Evolutionary conservation across 2,329 filamentous ascomycete species (phyloP).

Genomic region (Talaromyces sp.): DNA sequence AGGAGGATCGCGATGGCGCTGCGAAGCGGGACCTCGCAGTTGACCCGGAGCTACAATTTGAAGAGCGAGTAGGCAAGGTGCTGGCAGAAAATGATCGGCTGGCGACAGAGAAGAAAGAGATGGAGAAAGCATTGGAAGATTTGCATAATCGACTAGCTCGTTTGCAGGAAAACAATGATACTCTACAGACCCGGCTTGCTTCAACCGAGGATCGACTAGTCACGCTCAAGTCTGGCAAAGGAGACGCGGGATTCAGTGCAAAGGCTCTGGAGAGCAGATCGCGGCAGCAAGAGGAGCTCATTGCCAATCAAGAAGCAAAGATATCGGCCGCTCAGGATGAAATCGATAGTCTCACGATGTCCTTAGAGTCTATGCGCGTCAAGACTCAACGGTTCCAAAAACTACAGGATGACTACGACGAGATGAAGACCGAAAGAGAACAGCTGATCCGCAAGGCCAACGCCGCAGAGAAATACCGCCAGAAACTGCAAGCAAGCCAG

Average conservation of each 20-base stretch:
- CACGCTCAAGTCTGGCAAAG: constrained; percentile 50
- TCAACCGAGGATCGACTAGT: constrained; percentile 51
- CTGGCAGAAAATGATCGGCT: constrained; percentile 59
- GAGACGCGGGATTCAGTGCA: constrained; percentile 46
- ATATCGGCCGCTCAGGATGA: constrained; percentile 52
- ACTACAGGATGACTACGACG: constrained; percentile 50
- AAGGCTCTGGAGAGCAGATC: constrained; percentile 50
- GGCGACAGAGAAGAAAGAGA: constrained; percentile 49
- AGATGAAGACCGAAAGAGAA: constrained; percentile 48
- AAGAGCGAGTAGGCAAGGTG: constrained; percentile 48
- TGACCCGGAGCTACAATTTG: constrained; percentile 47
- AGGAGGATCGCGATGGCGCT: constrained; percentile 36
- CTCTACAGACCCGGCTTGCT: constrained; percentile 43
- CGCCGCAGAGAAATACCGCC: constrained; percentile 49
- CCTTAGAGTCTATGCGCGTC: constrained; percentile 43
- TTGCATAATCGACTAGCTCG: constrained; percentile 61
- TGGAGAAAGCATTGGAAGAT: constrained; percentile 48
- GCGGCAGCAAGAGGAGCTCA: constrained; percentile 64
- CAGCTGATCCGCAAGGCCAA: constrained; percentile 48
- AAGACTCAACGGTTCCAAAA: constrained; percentile 47
- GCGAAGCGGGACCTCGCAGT: constrained; percentile 36
- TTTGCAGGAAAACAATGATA: constrained; percentile 50
- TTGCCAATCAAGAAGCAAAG: constrained; percentile 66
- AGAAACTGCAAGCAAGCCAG: constrained; percentile 49
- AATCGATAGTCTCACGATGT: constrained; percentile 44